Evolutionary conservation across 257 asterid species (phyloP).

Genomic region (Orobanche coerulescens): DNA sequence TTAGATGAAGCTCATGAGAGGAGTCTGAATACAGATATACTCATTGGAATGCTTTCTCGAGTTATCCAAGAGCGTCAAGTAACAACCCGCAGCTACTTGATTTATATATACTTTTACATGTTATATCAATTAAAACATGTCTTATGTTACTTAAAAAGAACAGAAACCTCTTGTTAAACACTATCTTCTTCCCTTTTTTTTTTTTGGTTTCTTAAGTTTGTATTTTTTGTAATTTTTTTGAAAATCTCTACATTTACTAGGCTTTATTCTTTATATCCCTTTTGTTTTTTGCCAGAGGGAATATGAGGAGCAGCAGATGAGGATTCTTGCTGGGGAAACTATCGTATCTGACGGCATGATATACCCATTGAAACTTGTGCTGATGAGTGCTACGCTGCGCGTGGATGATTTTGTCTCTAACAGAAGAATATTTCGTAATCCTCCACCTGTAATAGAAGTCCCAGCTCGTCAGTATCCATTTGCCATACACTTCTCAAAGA

Average conservation of each 20-base stretch:
- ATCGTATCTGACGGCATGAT: conserved; percentile 41
- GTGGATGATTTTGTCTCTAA: conserved; percentile 83
- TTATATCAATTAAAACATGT: conserved; percentile 9
- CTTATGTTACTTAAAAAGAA: not conserved
- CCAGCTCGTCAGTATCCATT: conserved; percentile 92
- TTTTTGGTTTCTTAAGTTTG: not conserved
- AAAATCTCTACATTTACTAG: conserved; percentile 6
- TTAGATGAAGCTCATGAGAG: conserved; percentile 99
- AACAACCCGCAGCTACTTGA: conserved; percentile 20
- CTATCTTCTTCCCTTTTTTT: not conserved
- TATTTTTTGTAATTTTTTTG: not conserved
- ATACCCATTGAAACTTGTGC: conserved; percentile 73
- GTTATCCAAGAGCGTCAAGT: conserved; percentile 75
- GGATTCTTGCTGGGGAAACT: conserved; percentile 46
- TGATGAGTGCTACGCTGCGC: conserved; percentile 93
- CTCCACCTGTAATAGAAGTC: conserved; percentile 81
- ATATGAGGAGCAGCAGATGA: conserved; percentile 59
- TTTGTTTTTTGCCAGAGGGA: conserved; percentile 44
- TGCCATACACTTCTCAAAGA: conserved; percentile 72
- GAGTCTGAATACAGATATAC: conserved; percentile 96
- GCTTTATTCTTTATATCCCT: not conserved
- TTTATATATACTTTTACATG: conserved; percentile 1
- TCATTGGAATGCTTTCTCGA: conserved; percentile 98
- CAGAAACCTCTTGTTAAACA: not conserved
- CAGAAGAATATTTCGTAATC: conserved; percentile 44